Conservation (phyloP, 2,329 filamentous ascomycete genomes). For the Fusarium circinatum region DNA sequence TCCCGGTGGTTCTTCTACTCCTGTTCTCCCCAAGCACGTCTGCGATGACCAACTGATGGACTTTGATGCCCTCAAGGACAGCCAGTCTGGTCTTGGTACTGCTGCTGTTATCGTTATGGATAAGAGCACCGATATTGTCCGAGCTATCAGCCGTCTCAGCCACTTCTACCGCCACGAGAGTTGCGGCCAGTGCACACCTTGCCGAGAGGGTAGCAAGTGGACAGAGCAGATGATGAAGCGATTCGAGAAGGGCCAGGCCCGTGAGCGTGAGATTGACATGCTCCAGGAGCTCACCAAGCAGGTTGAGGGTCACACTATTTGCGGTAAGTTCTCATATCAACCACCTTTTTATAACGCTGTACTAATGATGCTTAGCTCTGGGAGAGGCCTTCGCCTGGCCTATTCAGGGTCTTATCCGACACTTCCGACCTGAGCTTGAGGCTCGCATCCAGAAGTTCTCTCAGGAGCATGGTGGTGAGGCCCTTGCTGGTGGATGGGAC, state of each 20-base stretch:
- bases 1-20: constrained; percentile 95
- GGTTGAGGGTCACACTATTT: constrained; percentile 99
- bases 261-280: constrained; percentile 97
- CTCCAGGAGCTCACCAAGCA: constrained; percentile 99
- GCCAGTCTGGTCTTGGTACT: constrained; percentile 94
- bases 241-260: constrained; percentile 90
- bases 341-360: not conserved
- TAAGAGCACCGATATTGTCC: constrained; percentile 95
- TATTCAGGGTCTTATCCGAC: constrained; percentile 95
- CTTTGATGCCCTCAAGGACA: constrained; percentile 98
- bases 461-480: constrained; percentile 74
- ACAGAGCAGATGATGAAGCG: constrained; percentile 98
- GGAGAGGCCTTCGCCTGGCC: constrained; percentile 99
- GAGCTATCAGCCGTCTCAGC: constrained; percentile 89
- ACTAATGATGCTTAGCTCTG: constrained; percentile 68
- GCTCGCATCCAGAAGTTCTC: constrained; percentile 86
- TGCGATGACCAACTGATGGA: constrained; percentile 99
- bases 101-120: constrained; percentile 99
- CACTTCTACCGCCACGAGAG: constrained; percentile 99
- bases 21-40: constrained; percentile 87
- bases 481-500: constrained; percentile 89
- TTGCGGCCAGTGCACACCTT: constrained; percentile 99
- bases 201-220: constrained; percentile 98
- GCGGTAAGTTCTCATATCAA: constrained; percentile 68
- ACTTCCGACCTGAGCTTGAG: constrained; percentile 97